A percentile compares a stretch with the other conserved stretches of the same genome.
These are phyloP conservation scores for Fomitopsis palustris DNA, from an alignment of 1,284 basidiomycete genomes.

Conservation along the genomic window DNA sequence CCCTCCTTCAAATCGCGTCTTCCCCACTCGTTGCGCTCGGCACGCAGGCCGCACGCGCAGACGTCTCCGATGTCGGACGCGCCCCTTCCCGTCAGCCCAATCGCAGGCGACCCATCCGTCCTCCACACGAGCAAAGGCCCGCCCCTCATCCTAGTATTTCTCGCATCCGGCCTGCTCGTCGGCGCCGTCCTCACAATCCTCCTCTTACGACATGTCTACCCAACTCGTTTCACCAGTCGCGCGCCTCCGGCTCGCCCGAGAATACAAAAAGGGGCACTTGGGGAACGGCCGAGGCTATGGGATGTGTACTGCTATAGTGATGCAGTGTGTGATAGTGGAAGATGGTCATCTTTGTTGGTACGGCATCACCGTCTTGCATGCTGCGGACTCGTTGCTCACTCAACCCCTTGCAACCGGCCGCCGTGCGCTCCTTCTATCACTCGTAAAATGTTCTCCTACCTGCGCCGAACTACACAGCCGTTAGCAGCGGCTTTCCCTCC, in stretches of 20 bases:
- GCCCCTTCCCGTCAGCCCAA: slow-evolving; percentile 2
- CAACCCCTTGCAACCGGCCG: not conserved
- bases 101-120: slow-evolving; percentile 4
- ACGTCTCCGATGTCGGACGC: not conserved
- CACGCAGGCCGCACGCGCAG: not conserved
- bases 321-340: not conserved
- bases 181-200: slow-evolving; percentile 20
- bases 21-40: not conserved
- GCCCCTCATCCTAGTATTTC: slow-evolving; percentile 27
- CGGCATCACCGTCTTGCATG: not conserved
- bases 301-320: slow-evolving; percentile 8
- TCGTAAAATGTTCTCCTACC: not conserved
- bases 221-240: not conserved
- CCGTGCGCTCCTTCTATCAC: not conserved
- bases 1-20: not conserved
- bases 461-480: not conserved
- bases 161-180: slow-evolving; percentile 26
- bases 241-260: not conserved
- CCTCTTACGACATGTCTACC: slow-evolving; percentile 15
- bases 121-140: slow-evolving; percentile 14
- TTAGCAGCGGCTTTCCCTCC: not conserved
- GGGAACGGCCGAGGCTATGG: slow-evolving; percentile 13
- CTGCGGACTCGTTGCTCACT: not conserved
- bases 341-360: not conserved
- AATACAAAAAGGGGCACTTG: not conserved